phyloP scores from a whole-genome alignment of 345 rosid species.

The Garcia nutans region DNA sequence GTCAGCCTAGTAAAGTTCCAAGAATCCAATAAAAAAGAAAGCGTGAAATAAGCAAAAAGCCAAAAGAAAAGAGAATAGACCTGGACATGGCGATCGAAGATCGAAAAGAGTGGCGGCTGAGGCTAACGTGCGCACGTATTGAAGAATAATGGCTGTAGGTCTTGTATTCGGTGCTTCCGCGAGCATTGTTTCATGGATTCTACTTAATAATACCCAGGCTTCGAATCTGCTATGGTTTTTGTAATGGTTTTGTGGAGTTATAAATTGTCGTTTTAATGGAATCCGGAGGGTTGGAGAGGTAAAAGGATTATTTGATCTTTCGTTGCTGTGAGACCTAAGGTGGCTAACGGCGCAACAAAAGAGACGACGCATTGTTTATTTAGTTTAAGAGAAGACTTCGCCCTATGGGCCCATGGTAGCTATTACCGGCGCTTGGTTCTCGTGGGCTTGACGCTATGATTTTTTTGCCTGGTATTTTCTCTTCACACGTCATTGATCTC shows the following conservation, averaged over 20 bases:
- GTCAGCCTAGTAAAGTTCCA: neutral
- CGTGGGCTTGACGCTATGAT: conserved; percentile 10
- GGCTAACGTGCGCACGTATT: conserved; percentile 23
- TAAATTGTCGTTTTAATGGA: neutral
- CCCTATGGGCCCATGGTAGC: neutral
- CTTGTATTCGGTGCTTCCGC: conserved; percentile 11
- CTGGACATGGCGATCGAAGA: conserved; percentile 56
- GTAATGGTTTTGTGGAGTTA: neutral
- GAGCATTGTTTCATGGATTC: conserved; percentile 55
- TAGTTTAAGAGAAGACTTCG: neutral
- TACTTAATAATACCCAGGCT: neutral
- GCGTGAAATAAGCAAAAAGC: neutral
- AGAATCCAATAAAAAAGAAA: neutral
- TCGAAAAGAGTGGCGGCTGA: neutral
- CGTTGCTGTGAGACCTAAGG: neutral
- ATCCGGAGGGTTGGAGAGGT: too few species aligned
- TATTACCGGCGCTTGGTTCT: neutral
- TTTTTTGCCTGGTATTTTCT: neutral
- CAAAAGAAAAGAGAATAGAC: conserved; percentile 21
- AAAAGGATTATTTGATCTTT: neutral
- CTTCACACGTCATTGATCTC: neutral
- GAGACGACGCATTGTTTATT: neutral
- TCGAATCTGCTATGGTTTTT: neutral
- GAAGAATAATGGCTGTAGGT: conserved; percentile 5
- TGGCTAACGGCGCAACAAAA: conserved; percentile 3